Evolutionary conservation across 1,284 basidiomycete species (phyloP), one percentile per base, ranked within the genome.

Genomic region (Ganoderma resinaceum): DNA sequence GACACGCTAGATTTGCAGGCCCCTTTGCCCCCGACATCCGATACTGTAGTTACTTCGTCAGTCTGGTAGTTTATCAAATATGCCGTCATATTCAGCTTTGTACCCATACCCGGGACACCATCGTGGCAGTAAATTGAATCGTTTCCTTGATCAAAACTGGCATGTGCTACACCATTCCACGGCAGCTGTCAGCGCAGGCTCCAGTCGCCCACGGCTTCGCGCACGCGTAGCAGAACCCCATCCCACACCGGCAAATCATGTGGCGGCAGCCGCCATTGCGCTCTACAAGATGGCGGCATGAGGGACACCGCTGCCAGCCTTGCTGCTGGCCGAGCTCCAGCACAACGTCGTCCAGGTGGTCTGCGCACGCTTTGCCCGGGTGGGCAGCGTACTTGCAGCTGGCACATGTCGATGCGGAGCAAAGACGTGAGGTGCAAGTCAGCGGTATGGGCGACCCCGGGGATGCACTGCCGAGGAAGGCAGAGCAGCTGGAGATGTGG

Each of bases 221-320:
- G 62, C 76, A 77, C 12, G 68, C 29, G 62, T 77, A 77, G 65
- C 76, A 77, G 63, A 76, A 77, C 61, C 75, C 58, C 53, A 65
- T 63, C 37, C 65, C 58, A 58, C 76, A 77, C 18, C 68, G 58
- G 46, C 76, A 77, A 31, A 23, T 63, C 42, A 77, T 73, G 61
- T 77, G 75, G 61, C 68, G 69, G 62, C 76, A 77, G 6, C 76
- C 76, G 16, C 49, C 26, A 5, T 58, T 66, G 29, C 70, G 67
- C 63, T 76, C 76, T 7, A 75, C 69, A 14, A 77, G 46, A 53
- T 74, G 71, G 14, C 61, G 61, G 63, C 76, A 77, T 8, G 63
- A 63, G 29, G 69, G 69, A 38, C 76, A 77, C 11, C 76, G 70
- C 67, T 71, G 68, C 73, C 75, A 75, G 16, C 69, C 70, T 26